Evolutionary conservation across 1,284 basidiomycete genomes (phyloP).

Genomic region (Trametes pubescens): DNA sequence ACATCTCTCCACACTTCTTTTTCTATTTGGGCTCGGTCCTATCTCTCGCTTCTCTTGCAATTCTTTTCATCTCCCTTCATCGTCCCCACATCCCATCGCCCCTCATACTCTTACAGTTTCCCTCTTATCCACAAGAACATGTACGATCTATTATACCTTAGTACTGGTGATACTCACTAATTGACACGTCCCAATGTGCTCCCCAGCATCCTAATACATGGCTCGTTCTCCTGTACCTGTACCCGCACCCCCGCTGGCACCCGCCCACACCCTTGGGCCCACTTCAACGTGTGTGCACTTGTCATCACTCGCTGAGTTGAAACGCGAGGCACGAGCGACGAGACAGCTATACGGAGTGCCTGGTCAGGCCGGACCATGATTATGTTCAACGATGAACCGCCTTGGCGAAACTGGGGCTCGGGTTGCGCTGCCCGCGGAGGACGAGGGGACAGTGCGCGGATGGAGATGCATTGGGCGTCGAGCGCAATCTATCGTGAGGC

Average conservation of each 20-base stretch:
- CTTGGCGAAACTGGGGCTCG: conserved; percentile 9
- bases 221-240: conserved; percentile 24
- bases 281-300: conserved; percentile 11
- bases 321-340: conserved; percentile 8
- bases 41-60: conserved; percentile 28
- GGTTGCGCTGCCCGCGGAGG: background rate
- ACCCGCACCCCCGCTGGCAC: no score
- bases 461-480: background rate
- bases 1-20: conserved; percentile 26
- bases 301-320: conserved; percentile 25
- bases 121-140: conserved; percentile 33
- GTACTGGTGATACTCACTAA: conserved; percentile 36
- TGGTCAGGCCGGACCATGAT: conserved; percentile 5
- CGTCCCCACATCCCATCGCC: conserved; percentile 30
- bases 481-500: conserved; percentile 11
- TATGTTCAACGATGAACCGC: conserved; percentile 10
- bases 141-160: conserved; percentile 41
- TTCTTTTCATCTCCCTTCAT: conserved; percentile 20
- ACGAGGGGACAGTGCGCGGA: conserved; percentile 4
- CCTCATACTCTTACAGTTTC: conserved; percentile 26
- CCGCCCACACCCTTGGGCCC: background rate
- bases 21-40: conserved; percentile 32
- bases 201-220: conserved; percentile 35
- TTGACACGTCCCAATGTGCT: conserved; percentile 35
- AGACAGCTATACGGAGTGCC: conserved; percentile 14